Evolutionary conservation across 1,139 yeast genomes (phyloP), one percentile per base, ranked within the genome.

Genomic region (Nadsonia commutata): DNA sequence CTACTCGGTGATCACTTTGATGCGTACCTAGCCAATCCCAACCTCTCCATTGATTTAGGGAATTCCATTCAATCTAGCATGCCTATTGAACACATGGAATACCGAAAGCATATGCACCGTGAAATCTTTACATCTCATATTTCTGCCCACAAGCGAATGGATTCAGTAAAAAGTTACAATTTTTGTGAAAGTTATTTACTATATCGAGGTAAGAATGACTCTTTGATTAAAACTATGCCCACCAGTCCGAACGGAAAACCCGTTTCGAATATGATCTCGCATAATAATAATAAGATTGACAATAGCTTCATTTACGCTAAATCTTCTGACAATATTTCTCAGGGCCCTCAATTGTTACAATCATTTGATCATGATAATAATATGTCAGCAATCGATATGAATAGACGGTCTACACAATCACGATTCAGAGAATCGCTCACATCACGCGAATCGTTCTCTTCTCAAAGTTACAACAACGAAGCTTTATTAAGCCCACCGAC

Each of bases 1-100:
- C 78, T 79, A 86, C 78, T 78, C 78, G 76, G 84, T 85, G 78
- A 86, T 78, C 77, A 86, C 86, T 78, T 79, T 78, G 86, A 79
- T 86, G 85, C 84, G 78, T 83, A 80, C 83, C 85, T 76, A 76
- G 84, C 42, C 43, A 46, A 21, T 23, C 18, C 22, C 19, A 33
- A 39, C 40, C 43, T 42, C 3, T 23, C 36, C 38, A 31, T 11
- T 2, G 31, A 39, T 13, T 37, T 36, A 13, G 33, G 31, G 18
- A 23, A 38, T 18, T 21, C 23, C 11, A 43, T 33, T 4, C 38
- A 27, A 20, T 37, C 40, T 23, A 38, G 31, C 8, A 6, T 40
- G 6, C 38, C 45, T 1, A 31, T 40, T 0, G 39, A 31, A 16
- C 33, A 27, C 19, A 23, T 40, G 2, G 19, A 37, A 21, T 43